Percentiles rank a stretch among this genome's conserved stretches.
These are phyloP conservation scores for Dendrocalamus latiflorus DNA, from an alignment of 202 grass and related monocot species.

Conservation along the genomic window DNA sequence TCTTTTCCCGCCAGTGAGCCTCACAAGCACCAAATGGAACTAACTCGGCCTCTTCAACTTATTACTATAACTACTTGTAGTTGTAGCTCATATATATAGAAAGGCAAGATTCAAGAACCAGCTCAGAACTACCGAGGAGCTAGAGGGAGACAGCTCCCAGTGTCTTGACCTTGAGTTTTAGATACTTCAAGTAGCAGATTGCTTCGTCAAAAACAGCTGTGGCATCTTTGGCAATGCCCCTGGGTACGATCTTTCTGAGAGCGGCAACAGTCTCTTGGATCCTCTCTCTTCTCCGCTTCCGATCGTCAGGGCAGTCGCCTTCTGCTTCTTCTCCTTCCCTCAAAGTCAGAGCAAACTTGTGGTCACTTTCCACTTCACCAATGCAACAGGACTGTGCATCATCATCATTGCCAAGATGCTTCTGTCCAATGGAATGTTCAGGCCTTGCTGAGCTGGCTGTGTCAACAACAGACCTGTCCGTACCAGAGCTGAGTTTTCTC, in stretches of 20 bases:
- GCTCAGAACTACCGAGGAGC: background rate
- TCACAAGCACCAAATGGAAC: background rate
- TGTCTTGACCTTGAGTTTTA: constrained; percentile 82
- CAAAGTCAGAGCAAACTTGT: constrained; percentile 15
- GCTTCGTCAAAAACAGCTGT: constrained; percentile 80
- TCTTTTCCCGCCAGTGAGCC: background rate
- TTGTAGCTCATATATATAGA: constrained; percentile 2
- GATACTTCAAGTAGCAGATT: constrained; percentile 80
- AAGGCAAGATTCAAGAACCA: background rate
- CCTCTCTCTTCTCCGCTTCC: constrained; percentile 57
- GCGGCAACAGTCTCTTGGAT: constrained; percentile 83
- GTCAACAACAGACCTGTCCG: constrained; percentile 63
- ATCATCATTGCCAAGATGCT: constrained; percentile 24
- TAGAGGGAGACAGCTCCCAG: constrained; percentile 58
- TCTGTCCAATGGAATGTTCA: constrained; percentile 30
- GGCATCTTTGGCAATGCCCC: constrained; percentile 67
- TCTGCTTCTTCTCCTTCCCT: constrained; percentile 40
- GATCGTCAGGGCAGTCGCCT: constrained; percentile 31
- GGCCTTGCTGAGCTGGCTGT: constrained; percentile 66
- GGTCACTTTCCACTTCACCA: constrained; percentile 43
- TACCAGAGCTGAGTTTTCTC: constrained; percentile 46
- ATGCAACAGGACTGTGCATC: constrained; percentile 68
- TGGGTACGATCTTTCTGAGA: constrained; percentile 74
- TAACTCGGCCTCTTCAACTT: background rate
- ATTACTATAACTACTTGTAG: constrained; percentile 8